Base-by-base conservation (phyloP, 140 eudicot genomes). In the Flaveria floridana region DNA sequence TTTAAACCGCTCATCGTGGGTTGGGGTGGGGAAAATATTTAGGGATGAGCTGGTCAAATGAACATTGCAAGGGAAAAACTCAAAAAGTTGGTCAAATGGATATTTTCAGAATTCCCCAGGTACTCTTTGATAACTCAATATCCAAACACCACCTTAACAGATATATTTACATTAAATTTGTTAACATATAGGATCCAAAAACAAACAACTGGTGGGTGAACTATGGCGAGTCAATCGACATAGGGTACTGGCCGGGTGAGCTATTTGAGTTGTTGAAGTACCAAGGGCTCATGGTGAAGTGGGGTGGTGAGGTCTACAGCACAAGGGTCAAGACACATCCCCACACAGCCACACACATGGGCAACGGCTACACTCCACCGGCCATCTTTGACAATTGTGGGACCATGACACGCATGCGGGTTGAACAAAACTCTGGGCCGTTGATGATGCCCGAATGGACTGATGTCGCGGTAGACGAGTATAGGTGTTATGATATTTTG, bases 261-360 rank as follows among this genome's bases (percentile, higher is more conserved):
- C 81, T 90, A 3, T 90, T 90, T 39, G 18, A 2, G 2, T 3
- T n/a, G 2, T 66, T 91, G 20, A 78, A 70, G 41, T 18, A 64
- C 50, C 86, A 85, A 7, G 97, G 91, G 26, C 23, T 63, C 50
- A 53, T 82, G 23, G 96, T 85, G 34, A 86, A 82, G 65, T 91
- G 95, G 96, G 97, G 96, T 55, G 97, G 95, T 4, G 93, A 91
- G 68, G 92, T 91, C 16, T 88, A 91, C 13, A 91, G 95, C 82
- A 18, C 87, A 3, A 82, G 75, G 56, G 85, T 90, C 7, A 86
- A 85, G 68, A 74, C 67, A 55, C 82, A 81, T 63, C 92, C 92
- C 0, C 97, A 91, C 83, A 88, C 97, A 0, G 72, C 75, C 21
- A 88, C 95, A 9, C 65, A 41, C 0, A 91, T 91, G 97, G 97